Conservation (phyloP, 805 yeast genomes). For the Yueomyces sp. region DNA sequence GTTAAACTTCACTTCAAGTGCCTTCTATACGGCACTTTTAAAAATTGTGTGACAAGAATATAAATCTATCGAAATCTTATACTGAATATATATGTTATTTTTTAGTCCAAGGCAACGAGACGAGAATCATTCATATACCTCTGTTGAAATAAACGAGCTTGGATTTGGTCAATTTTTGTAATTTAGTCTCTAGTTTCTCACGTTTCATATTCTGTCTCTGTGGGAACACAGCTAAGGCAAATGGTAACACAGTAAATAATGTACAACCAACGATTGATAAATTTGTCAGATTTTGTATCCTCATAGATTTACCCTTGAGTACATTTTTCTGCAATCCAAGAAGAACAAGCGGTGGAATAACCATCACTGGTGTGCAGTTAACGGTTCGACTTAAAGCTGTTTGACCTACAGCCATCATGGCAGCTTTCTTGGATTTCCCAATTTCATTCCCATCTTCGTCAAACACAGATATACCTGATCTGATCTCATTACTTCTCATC, state of each 20-base stretch:
- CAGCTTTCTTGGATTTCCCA: constrained; percentile 76
- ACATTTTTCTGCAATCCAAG: constrained; percentile 63
- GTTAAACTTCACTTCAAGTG: too few species aligned
- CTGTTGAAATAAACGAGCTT: constrained; percentile 73
- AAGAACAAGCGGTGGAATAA: constrained; percentile 76
- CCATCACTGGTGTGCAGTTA: constrained; percentile 97
- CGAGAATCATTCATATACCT: constrained; percentile 47
- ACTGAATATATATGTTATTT: not conserved
- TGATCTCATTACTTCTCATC: constrained; percentile 92
- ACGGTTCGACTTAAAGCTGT: constrained; percentile 92
- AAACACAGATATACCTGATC: constrained; percentile 65
- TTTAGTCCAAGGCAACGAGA: not conserved
- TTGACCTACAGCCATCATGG: constrained; percentile 87
- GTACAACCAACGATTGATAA: constrained; percentile 78
- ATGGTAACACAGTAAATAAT: constrained; percentile 78
- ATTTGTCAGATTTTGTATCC: constrained; percentile 58
- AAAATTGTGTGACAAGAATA: too few species aligned
- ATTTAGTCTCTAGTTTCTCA: constrained; percentile 46
- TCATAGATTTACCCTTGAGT: constrained; percentile 53
- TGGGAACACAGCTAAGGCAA: constrained; percentile 93
- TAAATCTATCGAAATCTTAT: too few species aligned
- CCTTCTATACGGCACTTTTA: too few species aligned
- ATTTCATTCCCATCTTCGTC: constrained; percentile 53
- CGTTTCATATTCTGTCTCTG: constrained; percentile 60
- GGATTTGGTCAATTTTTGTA: constrained; percentile 48